Conservation (phyloP, 306 rosid species). For the Quercus mongolica region DNA sequence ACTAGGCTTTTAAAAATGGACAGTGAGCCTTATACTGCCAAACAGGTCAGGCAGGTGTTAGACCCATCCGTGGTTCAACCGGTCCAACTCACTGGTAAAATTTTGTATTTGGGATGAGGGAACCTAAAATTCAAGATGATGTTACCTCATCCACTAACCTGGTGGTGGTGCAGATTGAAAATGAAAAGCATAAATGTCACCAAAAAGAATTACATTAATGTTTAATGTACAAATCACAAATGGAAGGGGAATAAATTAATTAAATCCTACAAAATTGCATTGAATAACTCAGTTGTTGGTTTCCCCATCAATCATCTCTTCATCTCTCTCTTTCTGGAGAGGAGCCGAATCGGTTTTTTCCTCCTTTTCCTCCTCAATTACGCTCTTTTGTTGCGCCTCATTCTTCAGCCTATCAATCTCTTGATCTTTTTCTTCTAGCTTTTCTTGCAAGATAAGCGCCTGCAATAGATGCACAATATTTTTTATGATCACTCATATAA, state of each 20-base stretch:
- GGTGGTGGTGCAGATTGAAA: too few relatives aligned
- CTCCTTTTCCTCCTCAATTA: constrained; percentile 31
- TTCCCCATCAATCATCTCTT: constrained; percentile 26
- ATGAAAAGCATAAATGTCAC: too few relatives aligned
- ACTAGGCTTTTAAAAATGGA: too few relatives aligned
- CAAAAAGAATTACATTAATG: neutral
- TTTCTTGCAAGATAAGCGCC: constrained; percentile 69
- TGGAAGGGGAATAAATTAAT: neutral
- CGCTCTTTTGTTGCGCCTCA: constrained; percentile 39
- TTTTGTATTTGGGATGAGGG: too few relatives aligned
- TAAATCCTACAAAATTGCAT: constrained; percentile 16
- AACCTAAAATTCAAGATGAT: neutral
- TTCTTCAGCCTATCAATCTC: constrained; percentile 54
- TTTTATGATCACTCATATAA: neutral
- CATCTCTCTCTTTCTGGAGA: constrained; percentile 22
- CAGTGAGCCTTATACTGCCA: too few relatives aligned
- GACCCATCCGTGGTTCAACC: too few relatives aligned
- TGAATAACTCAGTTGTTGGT: constrained; percentile 25
- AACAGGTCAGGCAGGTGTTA: too few relatives aligned
- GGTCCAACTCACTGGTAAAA: too few relatives aligned
- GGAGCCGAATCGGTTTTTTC: constrained; percentile 35
- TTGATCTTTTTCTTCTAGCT: constrained; percentile 61
- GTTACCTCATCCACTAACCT: neutral
- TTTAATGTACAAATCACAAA: constrained; percentile 28
- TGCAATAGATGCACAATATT: constrained; percentile 23